Percentiles rank a stretch among this genome's conserved stretches.
phyloP scores from a whole-genome alignment of 139 green algal species.

The Pleodorina starrii region DNA sequence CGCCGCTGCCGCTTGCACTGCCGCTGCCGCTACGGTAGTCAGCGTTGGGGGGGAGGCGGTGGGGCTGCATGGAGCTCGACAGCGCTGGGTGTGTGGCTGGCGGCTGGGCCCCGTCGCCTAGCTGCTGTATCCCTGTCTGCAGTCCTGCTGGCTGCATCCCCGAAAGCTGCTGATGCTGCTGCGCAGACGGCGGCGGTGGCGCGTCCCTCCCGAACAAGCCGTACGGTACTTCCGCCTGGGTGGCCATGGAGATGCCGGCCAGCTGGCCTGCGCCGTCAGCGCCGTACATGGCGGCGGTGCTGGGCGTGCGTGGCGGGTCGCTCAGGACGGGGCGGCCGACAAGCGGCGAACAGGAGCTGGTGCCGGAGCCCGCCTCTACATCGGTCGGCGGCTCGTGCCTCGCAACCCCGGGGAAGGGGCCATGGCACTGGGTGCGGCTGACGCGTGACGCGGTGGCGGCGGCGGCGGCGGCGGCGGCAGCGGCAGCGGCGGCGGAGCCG shows the following conservation, averaged over 20 bases:
- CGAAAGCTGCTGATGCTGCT: slow-evolving; percentile 1
- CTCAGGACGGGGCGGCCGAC: neutral
- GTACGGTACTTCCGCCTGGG: neutral
- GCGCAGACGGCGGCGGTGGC: neutral
- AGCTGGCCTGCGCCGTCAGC: neutral
- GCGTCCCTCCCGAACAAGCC: neutral
- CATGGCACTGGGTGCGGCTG: neutral
- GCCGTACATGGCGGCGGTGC: neutral
- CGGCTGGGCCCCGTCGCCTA: neutral
- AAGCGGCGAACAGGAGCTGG: neutral
- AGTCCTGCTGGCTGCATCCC: neutral
- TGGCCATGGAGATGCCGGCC: neutral
- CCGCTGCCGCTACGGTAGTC: neutral
- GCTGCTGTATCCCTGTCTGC: neutral
- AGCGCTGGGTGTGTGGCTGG: neutral
- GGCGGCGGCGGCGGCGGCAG: neutral
- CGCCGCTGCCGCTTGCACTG: neutral
- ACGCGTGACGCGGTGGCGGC: neutral
- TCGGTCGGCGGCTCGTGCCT: neutral
- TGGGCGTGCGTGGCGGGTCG: neutral
- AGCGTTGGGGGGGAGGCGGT: neutral
- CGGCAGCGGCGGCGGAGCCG: neutral
- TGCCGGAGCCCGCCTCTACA: neutral
- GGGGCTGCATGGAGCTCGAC: neutral
- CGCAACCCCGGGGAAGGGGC: neutral